Evolutionary conservation across 2,329 filamentous ascomycete species (phyloP).

Genomic region (Trichophyton rubrum): DNA sequence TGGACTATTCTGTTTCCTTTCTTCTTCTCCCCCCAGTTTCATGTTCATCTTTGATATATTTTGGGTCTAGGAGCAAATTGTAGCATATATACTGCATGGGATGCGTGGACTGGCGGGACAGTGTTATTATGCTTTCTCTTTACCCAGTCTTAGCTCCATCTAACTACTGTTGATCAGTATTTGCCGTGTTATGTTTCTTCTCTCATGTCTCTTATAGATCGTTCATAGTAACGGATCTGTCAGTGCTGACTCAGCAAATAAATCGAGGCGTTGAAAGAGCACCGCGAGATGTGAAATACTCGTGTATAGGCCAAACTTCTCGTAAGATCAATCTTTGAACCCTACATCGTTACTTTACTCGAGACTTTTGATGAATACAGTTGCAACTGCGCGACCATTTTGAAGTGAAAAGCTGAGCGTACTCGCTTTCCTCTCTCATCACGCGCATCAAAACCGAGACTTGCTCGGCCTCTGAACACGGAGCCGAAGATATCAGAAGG

Average conservation of each 20-base stretch:
- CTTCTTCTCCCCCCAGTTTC: neutral
- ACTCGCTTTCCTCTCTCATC: neutral
- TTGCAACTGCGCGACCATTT: neutral
- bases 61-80: conserved; percentile 1
- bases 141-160: neutral
- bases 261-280: neutral
- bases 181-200: neutral
- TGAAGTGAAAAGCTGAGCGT: too few relatives aligned
- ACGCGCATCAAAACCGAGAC: neutral
- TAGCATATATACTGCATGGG: conserved; percentile 5
- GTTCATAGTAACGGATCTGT: neutral
- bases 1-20: neutral
- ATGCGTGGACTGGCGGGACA: neutral
- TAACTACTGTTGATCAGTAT: conserved; percentile 1
- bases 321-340: neutral
- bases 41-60: conserved; percentile 1
- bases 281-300: neutral
- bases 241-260: neutral
- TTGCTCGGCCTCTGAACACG: neutral
- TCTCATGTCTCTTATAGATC: neutral
- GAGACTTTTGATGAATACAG: neutral
- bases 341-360: neutral
- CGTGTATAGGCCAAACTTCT: neutral
- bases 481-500: neutral
- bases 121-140: neutral